phyloP scores from a whole-genome alignment of 495 filamentous ascomycete genomes.

The Parathielavia hyrcaniae region DNA sequence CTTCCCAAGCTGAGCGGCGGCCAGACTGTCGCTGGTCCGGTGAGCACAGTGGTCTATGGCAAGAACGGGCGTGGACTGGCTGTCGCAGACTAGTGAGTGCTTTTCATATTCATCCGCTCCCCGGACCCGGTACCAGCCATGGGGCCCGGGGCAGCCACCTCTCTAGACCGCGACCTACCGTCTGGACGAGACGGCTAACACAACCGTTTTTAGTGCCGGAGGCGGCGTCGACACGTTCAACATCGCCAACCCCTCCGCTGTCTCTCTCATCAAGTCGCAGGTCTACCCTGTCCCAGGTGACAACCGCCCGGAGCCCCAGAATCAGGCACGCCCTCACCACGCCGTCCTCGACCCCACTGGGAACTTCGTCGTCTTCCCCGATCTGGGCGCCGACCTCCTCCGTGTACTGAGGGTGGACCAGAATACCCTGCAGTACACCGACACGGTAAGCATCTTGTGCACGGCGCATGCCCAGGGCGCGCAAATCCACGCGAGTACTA shows the following conservation, averaged over 20 bases:
- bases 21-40: conserved; percentile 38
- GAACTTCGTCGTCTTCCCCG: conserved; percentile 58
- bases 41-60: conserved; percentile 43
- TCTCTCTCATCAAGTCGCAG: conserved; percentile 43
- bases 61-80: conserved; percentile 37
- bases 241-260: conserved; percentile 25
- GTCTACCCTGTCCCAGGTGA: conserved; percentile 47
- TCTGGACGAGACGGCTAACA: conserved; percentile 4
- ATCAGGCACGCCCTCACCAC: conserved; percentile 64
- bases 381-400: conserved; percentile 66
- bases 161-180: neutral
- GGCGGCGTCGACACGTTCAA: conserved; percentile 23
- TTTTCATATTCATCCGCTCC: conserved; percentile 24
- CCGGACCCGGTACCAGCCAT: neutral
- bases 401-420: conserved; percentile 55
- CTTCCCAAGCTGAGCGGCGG: conserved; percentile 34
- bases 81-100: conserved; percentile 46
- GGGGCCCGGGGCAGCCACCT: neutral
- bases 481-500: neutral
- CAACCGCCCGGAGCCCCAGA: conserved; percentile 50
- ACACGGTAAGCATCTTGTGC: conserved; percentile 14
- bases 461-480: too few species aligned
- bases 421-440: conserved; percentile 32
- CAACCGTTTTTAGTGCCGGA: conserved; percentile 23
- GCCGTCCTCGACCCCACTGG: conserved; percentile 64